A percentile compares a stretch with the other conserved stretches of the same genome.
Conservation (phyloP, 225 moss, liverwort and hornwort genomes). For the Marchantia polymorpha region DNA sequence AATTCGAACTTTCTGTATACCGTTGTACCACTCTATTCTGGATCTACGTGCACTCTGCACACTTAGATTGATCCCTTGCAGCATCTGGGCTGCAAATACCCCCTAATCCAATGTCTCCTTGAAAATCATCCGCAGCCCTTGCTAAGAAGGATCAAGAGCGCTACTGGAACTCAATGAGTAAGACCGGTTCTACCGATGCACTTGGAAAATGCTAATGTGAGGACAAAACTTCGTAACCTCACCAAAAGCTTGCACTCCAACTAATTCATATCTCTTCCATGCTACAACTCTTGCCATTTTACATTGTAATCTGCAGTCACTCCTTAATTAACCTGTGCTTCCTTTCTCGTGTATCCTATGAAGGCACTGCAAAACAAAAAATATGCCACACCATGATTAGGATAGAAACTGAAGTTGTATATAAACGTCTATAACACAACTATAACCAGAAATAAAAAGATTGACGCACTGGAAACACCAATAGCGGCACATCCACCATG, state of each 20-base stretch:
- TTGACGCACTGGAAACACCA: too few species aligned
- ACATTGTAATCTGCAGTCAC: conserved; percentile 4
- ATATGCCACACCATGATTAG: not conserved
- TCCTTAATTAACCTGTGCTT: not conserved
- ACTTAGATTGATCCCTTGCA: not conserved
- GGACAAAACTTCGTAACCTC: conserved; percentile 19
- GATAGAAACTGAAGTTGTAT: not conserved
- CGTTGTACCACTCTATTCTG: not conserved
- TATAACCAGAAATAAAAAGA: too few species aligned
- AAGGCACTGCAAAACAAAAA: conserved; percentile 23
- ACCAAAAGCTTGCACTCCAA: conserved; percentile 9
- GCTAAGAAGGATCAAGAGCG: conserved; percentile 3
- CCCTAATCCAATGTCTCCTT: conserved; percentile 16
- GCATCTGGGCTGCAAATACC: conserved; percentile 7
- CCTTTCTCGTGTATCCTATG: conserved; percentile 3
- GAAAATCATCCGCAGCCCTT: conserved; percentile 15
- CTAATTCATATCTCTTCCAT: conserved; percentile 14
- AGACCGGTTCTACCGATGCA: not conserved
- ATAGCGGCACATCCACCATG: too few species aligned
- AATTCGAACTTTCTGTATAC: not conserved
- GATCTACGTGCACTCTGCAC: conserved; percentile 13
- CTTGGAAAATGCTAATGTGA: conserved; percentile 20
- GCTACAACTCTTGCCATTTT: conserved; percentile 23
- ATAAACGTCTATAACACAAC: too few species aligned
- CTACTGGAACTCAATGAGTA: conserved; percentile 6